Conservation (phyloP, 768 basidiomycete species). For the Candolleomyces efflorescens region DNA sequence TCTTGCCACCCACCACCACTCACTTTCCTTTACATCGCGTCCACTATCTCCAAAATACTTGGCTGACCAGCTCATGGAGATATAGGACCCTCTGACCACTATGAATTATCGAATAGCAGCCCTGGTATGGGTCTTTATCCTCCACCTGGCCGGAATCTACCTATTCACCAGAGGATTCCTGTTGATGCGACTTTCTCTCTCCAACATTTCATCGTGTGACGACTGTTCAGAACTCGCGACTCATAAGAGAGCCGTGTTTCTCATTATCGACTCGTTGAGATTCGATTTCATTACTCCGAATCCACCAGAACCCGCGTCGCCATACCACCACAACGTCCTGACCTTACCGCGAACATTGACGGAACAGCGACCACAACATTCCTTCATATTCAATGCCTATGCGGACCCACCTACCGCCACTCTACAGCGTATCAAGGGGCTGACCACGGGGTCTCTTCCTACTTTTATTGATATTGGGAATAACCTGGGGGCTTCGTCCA, state of each 20-base stretch:
- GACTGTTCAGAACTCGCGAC: constrained; percentile 52
- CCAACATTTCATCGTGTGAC: constrained; percentile 40
- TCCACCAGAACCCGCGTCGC: constrained; percentile 56
- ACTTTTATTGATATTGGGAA: constrained; percentile 94
- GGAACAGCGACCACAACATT: constrained; percentile 55
- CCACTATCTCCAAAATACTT: background rate
- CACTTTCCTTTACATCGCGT: too few species aligned
- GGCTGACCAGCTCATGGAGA: background rate
- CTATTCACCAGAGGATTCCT: constrained; percentile 93
- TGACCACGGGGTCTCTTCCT: constrained; percentile 93
- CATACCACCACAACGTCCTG: constrained; percentile 78
- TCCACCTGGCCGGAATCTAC: constrained; percentile 78
- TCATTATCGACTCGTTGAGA: constrained; percentile 90
- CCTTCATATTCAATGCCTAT: constrained; percentile 85
- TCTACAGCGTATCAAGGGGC: constrained; percentile 89
- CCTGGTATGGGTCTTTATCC: constrained; percentile 54
- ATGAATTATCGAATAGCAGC: constrained; percentile 6
- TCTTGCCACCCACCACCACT: too few species aligned
- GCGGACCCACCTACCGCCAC: constrained; percentile 96
- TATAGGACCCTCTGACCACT: background rate
- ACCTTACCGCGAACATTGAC: constrained; percentile 76
- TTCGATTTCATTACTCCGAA: constrained; percentile 87
- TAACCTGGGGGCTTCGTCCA: constrained; percentile 85
- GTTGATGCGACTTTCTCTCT: constrained; percentile 68
- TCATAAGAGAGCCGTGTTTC: constrained; percentile 74